Percentiles rank a stretch among this genome's conserved stretches.
These are phyloP conservation scores for Irpex rosettiformis DNA, from an alignment of 1,284 basidiomycete species.

Conservation along the genomic window DNA sequence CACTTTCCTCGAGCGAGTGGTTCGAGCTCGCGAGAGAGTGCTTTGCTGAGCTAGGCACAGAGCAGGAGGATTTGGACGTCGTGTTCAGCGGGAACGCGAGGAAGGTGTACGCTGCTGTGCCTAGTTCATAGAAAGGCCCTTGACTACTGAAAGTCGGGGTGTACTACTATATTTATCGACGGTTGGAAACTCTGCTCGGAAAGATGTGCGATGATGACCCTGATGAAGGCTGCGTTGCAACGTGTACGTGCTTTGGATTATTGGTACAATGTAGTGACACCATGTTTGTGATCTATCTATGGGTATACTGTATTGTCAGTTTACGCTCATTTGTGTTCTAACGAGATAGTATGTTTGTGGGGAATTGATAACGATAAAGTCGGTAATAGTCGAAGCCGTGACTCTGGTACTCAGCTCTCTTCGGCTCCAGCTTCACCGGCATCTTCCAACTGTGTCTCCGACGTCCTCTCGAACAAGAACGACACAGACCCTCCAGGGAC, in stretches of 20 bases:
- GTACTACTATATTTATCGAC: not conserved
- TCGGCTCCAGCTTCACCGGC: conserved; percentile 9
- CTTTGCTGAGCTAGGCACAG: conserved; percentile 79
- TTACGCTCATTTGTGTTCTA: no score
- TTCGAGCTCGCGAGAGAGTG: conserved; percentile 78
- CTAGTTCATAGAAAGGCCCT: conserved; percentile 19
- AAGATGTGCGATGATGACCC: not conserved
- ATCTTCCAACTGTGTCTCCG: conserved; percentile 18
- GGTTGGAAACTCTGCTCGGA: not conserved
- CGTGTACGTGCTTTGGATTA: no score
- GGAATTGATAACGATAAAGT: not conserved
- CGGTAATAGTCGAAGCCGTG: not conserved
- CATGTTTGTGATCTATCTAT: no score
- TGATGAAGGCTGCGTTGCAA: no score
- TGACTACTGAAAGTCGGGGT: not conserved
- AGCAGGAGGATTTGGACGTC: conserved; percentile 72
- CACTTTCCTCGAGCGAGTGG: conserved; percentile 63
- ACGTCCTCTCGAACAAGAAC: conserved; percentile 66
- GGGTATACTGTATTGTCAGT: no score
- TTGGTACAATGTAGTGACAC: no score
- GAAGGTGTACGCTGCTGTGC: conserved; percentile 43
- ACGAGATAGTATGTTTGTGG: no score
- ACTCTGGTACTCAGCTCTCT: not conserved
- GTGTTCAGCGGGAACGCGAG: conserved; percentile 69
- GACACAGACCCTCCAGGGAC: conserved; percentile 66